Conservation (phyloP, 192 early-diverging fungal genomes). For the Coemansia sp. region DNA sequence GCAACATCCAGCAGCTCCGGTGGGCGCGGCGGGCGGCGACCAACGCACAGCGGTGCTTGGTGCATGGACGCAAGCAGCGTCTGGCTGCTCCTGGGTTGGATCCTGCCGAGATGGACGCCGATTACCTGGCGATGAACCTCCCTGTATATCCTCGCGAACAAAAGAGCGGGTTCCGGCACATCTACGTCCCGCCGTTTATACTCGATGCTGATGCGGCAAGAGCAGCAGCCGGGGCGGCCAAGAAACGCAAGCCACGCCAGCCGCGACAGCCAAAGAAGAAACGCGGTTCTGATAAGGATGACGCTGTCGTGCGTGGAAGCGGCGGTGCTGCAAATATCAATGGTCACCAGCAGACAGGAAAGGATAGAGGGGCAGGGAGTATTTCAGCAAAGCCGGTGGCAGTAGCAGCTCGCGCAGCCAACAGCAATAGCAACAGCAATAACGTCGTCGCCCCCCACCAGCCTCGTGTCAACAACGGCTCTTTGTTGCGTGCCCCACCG, state of each 20-base stretch:
- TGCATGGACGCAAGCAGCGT: conserved; percentile 35
- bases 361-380: neutral
- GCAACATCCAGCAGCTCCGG: conserved; percentile 17
- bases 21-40: conserved; percentile 30
- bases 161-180: conserved; percentile 20
- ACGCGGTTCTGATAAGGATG: conserved; percentile 2
- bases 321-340: neutral
- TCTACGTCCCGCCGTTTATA: conserved; percentile 36
- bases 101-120: conserved; percentile 45
- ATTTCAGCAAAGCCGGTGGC: conserved; percentile 2
- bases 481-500: neutral
- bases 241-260: conserved; percentile 50
- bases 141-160: conserved; percentile 42
- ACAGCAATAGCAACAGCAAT: conserved; percentile 4
- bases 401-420: neutral
- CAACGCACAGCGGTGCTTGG: conserved; percentile 38
- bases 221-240: conserved; percentile 7
- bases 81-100: conserved; percentile 38
- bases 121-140: conserved; percentile 44
- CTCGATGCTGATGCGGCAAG: conserved; percentile 12
- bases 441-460: neutral
- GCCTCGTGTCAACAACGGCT: neutral
- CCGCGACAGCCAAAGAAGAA: conserved; percentile 42
- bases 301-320: neutral
- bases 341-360: neutral